Conservation (phyloP, 2,329 filamentous ascomycete genomes). For the Xylaria sp. region DNA sequence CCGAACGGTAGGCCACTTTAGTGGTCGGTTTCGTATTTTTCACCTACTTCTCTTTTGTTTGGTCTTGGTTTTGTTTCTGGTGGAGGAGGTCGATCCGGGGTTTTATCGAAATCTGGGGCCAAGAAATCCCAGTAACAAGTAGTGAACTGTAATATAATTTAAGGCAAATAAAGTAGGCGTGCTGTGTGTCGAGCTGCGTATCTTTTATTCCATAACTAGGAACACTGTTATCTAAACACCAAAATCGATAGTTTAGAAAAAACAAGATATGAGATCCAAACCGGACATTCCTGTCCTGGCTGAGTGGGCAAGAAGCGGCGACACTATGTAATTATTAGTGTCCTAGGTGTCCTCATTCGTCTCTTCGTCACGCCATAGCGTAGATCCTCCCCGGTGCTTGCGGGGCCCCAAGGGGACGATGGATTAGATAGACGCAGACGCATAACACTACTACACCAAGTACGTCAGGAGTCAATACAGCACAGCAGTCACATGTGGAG, state of each 20-base stretch:
- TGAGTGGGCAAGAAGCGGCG: slow-evolving; percentile 5
- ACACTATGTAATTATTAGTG: slow-evolving; percentile 13
- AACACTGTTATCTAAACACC: neutral
- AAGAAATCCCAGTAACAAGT: neutral
- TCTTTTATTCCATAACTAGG: slow-evolving; percentile 14
- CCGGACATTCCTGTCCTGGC: slow-evolving; percentile 15
- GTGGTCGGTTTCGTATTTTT: slow-evolving; percentile 3
- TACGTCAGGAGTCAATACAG: slow-evolving; percentile 16
- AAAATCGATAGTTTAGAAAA: neutral
- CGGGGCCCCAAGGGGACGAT: slow-evolving; percentile 27
- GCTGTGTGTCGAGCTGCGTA: slow-evolving; percentile 4
- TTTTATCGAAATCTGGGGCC: slow-evolving; percentile 33
- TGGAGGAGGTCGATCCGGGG: slow-evolving; percentile 16
- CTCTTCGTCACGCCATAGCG: slow-evolving; percentile 10
- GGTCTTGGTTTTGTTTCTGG: slow-evolving; percentile 3
- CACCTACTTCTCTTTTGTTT: neutral
- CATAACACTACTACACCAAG: neutral
- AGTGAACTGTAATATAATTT: no score
- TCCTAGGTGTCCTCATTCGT: slow-evolving; percentile 9
- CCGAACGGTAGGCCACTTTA: slow-evolving; percentile 17
- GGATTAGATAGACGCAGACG: slow-evolving; percentile 13
- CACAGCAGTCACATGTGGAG: slow-evolving; percentile 6
- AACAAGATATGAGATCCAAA: slow-evolving; percentile 5
- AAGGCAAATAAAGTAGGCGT: slow-evolving; percentile 9
- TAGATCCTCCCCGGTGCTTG: slow-evolving; percentile 28